These are phyloP conservation scores for Gloeophyllum trabeum DNA, from an alignment of 768 basidiomycete species.

Conservation along the genomic window DNA sequence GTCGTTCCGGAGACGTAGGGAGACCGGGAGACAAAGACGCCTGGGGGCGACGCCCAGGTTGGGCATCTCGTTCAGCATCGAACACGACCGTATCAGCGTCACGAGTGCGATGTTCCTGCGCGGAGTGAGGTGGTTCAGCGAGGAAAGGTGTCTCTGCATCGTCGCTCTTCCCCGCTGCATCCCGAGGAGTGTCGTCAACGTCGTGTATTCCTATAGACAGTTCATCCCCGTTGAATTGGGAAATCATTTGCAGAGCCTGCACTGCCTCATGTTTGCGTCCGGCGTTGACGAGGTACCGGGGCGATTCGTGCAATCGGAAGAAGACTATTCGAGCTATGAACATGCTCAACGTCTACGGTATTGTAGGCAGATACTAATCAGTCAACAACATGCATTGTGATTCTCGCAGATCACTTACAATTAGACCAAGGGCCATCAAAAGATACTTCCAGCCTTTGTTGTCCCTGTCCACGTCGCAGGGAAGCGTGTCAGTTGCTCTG, in stretches of 20 bases:
- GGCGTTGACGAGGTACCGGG: slow-evolving; percentile 84
- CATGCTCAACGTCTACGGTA: slow-evolving; percentile 69
- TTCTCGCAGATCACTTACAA: slow-evolving; percentile 71
- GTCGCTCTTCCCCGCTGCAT: too few relatives aligned
- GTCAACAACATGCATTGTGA: too few relatives aligned
- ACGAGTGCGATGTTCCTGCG: too few relatives aligned
- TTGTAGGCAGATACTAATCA: too few relatives aligned
- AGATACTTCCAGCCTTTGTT: slow-evolving; percentile 91
- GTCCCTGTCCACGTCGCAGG: slow-evolving; percentile 54
- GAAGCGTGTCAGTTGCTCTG: slow-evolving; percentile 20
- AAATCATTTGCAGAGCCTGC: slow-evolving; percentile 69
- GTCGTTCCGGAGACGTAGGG: too few relatives aligned
- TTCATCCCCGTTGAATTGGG: neutral
- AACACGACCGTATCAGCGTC: too few relatives aligned
- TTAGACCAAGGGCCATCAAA: slow-evolving; percentile 61
- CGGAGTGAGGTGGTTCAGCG: too few relatives aligned
- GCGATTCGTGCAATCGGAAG: slow-evolving; percentile 91
- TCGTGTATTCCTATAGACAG: neutral
- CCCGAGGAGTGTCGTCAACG: too few relatives aligned
- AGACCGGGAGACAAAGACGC: too few relatives aligned
- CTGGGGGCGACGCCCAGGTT: too few relatives aligned
- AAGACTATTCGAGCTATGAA: slow-evolving; percentile 80
- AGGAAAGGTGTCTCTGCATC: too few relatives aligned
- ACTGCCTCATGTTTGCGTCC: slow-evolving; percentile 80
- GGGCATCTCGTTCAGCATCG: too few relatives aligned